A percentile compares a stretch with the other conserved stretches of the same genome.
Evolutionary conservation across 129 eudicot genomes (phyloP).

Genomic region (Centaurea solstitialis): DNA sequence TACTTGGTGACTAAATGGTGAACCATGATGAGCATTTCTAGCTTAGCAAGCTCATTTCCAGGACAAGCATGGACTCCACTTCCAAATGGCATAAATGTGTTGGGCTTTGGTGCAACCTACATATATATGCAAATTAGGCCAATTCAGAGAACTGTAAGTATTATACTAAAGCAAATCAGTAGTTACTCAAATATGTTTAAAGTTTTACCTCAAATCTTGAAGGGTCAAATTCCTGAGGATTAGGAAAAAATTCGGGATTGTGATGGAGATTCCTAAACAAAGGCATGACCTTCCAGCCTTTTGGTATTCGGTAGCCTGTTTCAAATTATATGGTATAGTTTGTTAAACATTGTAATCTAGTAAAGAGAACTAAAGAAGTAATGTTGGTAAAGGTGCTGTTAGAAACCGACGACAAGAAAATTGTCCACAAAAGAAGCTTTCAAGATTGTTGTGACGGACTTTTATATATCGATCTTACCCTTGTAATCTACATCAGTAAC

Average conservation of each 20-base stretch:
- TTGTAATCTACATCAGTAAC: constrained; percentile 68
- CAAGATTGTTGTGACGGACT: background rate
- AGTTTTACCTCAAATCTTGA: constrained; percentile 72
- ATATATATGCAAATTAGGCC: background rate
- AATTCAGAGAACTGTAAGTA: background rate
- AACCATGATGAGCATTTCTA: constrained; percentile 70
- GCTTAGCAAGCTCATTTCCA: constrained; percentile 84
- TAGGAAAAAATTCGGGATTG: constrained; percentile 70
- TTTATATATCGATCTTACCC: constrained; percentile 36
- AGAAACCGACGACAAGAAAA: background rate
- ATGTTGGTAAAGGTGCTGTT: background rate
- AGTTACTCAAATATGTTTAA: background rate
- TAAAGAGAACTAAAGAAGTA: background rate
- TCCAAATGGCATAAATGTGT: constrained; percentile 93
- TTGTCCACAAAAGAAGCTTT: background rate
- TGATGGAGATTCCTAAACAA: constrained; percentile 89
- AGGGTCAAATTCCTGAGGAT: constrained; percentile 75
- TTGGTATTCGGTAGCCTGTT: constrained; percentile 82
- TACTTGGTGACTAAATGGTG: constrained; percentile 73
- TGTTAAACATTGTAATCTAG: constrained; percentile 19
- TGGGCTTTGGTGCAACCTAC: constrained; percentile 73
- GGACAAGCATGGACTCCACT: constrained; percentile 90
- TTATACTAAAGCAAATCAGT: background rate
- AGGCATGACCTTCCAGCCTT: constrained; percentile 99
- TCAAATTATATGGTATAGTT: constrained; percentile 19